Conservation (phyloP, 176 grass and related monocot species). For the Oryza meridionalis region DNA sequence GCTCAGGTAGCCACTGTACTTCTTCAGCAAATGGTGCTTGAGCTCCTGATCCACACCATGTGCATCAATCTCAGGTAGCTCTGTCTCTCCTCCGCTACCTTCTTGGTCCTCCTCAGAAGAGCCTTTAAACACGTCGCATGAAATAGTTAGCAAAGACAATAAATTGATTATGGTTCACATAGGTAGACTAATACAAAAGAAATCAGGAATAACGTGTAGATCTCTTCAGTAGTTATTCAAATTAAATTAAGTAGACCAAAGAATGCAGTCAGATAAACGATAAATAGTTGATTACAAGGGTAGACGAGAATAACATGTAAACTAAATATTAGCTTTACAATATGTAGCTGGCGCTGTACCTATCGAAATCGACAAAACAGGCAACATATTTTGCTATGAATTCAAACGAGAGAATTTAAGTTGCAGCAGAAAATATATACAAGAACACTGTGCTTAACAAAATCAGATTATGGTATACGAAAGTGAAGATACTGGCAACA, state of each 20-base stretch:
- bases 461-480: not conserved
- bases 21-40: slow-evolving; percentile 94
- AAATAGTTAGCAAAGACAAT: slow-evolving; percentile 16
- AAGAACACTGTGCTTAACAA: not conserved
- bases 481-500: not conserved
- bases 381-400: not conserved
- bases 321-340: not conserved
- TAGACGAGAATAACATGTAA: not conserved
- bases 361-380: not conserved
- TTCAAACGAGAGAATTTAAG: not conserved
- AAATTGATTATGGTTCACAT: not conserved
- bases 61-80: slow-evolving; percentile 78
- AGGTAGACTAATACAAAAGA: not conserved
- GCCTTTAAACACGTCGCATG: slow-evolving; percentile 48
- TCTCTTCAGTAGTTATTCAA: not conserved
- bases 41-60: slow-evolving; percentile 86
- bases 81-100: slow-evolving; percentile 80
- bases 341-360: not conserved
- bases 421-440: not conserved
- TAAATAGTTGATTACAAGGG: not conserved
- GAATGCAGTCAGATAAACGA: not conserved
- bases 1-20: slow-evolving; percentile 98
- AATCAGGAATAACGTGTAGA: not conserved
- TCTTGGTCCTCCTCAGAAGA: slow-evolving; percentile 97
- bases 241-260: not conserved